Evolutionary conservation across 371 early-diverging fungal genomes (phyloP), one percentile per base, ranked within the genome.

Genomic region (Basidiobolus meristosporus): DNA sequence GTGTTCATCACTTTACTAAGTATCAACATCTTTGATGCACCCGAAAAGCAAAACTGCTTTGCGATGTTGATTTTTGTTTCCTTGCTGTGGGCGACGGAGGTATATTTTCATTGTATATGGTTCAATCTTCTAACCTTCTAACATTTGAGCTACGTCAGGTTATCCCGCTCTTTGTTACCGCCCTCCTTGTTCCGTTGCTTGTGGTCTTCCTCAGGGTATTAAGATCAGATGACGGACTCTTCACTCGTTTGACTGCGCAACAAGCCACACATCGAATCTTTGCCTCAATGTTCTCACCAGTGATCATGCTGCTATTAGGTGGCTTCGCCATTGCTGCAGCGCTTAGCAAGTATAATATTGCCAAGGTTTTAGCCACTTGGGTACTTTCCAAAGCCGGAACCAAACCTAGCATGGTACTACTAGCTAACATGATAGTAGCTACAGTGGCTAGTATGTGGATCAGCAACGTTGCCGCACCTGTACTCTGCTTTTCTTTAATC

Each of bases 361-460:
- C 97, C 33, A 89, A 88, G 45, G 68, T 73, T 31, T 56, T 89
- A 54, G 95, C 97, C 1, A 77, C 87, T 0, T 66, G 74, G 46
- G 79, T 93, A 1, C 64, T 96, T 10, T 73, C 82, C 15, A 76
- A 71, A 52, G 92, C 92, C 0, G 95, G 91, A 11, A 79, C 80
- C 10, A 63, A 68, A 16, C 90, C 92, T 7, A 70, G 65, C 32
- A 59, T 59, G 7, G 91, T 95, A 2, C 57, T 96, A 9, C 59
- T 96, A 21, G 83, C 87, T 15, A 86, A 82, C 44, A 93, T 96
- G 91, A 58, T 90, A 36, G 89, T 96, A 2, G 87, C 90, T 14
- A 88, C 92, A 1, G 65, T 96, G 49, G 81, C 86, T 3, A 82
- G 84, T 59, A 92, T 92, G 92, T 91, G 89, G 91, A 93, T 95